Evolutionary conservation across 345 rosid genomes (phyloP).

Genomic region (Heritiera littoralis): DNA sequence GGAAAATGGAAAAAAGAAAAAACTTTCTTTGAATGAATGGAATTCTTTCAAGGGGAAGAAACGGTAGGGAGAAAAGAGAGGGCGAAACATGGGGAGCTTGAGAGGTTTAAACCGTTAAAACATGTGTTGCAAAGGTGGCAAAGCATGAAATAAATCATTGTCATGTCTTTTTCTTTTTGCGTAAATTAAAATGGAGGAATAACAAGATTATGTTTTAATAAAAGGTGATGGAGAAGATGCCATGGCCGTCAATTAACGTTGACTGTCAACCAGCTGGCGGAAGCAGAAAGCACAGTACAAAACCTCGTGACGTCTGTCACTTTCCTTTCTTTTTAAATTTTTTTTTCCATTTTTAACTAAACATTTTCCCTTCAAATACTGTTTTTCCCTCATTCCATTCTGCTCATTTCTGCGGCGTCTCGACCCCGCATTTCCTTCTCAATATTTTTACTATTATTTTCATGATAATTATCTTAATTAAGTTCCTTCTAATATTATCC

Average conservation of each 20-base stretch:
- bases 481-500: not conserved
- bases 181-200: not conserved
- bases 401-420: slow-evolving; percentile 29
- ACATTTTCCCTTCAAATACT: slow-evolving; percentile 8
- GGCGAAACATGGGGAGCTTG: slow-evolving; percentile 41
- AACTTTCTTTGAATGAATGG: slow-evolving; percentile 22
- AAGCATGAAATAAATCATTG: not conserved
- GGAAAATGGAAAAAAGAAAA: not conserved
- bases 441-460: not conserved
- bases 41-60: slow-evolving; percentile 43
- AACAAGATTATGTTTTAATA: not conserved
- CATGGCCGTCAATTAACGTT: slow-evolving; percentile 31
- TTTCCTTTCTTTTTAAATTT: not conserved
- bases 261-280: slow-evolving; percentile 12
- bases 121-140: not conserved
- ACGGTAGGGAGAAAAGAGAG: slow-evolving; percentile 62
- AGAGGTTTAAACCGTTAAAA: not conserved
- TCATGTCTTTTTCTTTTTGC: not conserved
- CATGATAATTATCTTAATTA: not conserved
- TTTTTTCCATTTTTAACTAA: not conserved
- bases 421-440: slow-evolving; percentile 23
- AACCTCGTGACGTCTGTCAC: slow-evolving; percentile 25
- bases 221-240: slow-evolving; percentile 15
- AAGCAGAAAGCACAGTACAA: not conserved
- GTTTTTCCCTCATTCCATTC: not conserved